These are phyloP conservation scores for Epichloe gansuensis DNA, from an alignment of 2,329 filamentous ascomycete genomes.

Conservation along the genomic window DNA sequence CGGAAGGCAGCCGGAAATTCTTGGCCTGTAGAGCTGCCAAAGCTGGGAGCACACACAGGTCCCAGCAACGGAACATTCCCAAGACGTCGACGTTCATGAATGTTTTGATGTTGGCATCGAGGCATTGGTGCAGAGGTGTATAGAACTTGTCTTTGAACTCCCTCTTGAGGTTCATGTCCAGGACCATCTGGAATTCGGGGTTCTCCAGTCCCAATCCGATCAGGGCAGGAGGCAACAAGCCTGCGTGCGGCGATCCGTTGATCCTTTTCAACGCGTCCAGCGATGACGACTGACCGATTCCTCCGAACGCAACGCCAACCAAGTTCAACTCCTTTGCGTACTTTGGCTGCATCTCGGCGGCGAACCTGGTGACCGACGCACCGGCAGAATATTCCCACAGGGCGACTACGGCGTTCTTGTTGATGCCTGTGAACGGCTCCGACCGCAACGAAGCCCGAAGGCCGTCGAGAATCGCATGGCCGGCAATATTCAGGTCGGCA, in stretches of 20 bases:
- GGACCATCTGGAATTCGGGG: not conserved
- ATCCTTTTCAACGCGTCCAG: no score
- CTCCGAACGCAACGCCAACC: not conserved
- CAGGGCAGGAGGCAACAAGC: not conserved
- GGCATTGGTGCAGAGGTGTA: not conserved
- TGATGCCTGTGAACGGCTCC: not conserved
- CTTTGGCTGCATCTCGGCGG: not conserved
- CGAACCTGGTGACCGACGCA: not conserved
- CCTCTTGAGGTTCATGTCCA: not conserved
- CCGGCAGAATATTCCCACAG: not conserved
- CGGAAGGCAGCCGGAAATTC: not conserved
- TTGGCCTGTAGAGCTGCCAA: not conserved
- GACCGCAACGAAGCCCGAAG: not conserved
- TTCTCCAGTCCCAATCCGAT: not conserved
- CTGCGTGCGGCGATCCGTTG: not conserved
- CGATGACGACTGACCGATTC: accelerated
- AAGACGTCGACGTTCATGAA: not conserved
- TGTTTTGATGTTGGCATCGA: not conserved
- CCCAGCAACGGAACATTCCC: not conserved
- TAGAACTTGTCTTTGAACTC: not conserved
- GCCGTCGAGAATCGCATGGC: not conserved
- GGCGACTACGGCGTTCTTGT: not conserved
- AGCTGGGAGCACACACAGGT: not conserved
- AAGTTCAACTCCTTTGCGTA: not conserved
- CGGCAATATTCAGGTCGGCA: not conserved